Evolutionary conservation across 345 rosid species (phyloP).

Genomic region (Ailanthus altissimus): DNA sequence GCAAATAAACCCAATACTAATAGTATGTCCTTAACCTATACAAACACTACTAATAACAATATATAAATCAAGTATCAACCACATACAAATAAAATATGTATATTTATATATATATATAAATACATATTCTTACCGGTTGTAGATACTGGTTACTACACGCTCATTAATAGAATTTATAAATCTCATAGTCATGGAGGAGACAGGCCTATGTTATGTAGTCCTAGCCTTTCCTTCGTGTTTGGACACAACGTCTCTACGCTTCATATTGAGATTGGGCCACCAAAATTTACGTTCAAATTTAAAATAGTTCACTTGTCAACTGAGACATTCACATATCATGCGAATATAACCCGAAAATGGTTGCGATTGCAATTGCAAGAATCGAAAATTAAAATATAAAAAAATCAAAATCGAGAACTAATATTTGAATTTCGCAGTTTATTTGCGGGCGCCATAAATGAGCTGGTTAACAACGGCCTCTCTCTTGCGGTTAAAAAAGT

Average conservation of each 20-base stretch:
- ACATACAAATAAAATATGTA: no score
- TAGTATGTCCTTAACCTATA: no score
- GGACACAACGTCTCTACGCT: not conserved
- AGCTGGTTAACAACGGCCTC: conserved; percentile 61
- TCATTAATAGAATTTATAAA: no score
- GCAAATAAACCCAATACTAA: no score
- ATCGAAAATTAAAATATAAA: not conserved
- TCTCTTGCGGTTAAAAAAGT: conserved; percentile 78
- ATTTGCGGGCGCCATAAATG: conserved; percentile 36
- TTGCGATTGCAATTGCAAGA: not conserved
- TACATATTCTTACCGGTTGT: no score
- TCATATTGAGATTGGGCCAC: not conserved
- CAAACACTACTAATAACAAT: no score
- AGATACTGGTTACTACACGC: no score
- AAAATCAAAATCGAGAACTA: conserved; percentile 9
- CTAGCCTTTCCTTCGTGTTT: not conserved
- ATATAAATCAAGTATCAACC: no score
- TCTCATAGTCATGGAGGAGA: no score
- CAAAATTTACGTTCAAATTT: not conserved
- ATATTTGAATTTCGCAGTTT: conserved; percentile 1
- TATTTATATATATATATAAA: no score
- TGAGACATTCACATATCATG: not conserved
- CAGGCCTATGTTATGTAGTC: not conserved
- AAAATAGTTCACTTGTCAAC: not conserved
- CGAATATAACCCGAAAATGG: not conserved